These are phyloP conservation scores for Rhynchospora pubera DNA, from an alignment of 176 grass and related monocot genomes.

Conservation along the genomic window DNA sequence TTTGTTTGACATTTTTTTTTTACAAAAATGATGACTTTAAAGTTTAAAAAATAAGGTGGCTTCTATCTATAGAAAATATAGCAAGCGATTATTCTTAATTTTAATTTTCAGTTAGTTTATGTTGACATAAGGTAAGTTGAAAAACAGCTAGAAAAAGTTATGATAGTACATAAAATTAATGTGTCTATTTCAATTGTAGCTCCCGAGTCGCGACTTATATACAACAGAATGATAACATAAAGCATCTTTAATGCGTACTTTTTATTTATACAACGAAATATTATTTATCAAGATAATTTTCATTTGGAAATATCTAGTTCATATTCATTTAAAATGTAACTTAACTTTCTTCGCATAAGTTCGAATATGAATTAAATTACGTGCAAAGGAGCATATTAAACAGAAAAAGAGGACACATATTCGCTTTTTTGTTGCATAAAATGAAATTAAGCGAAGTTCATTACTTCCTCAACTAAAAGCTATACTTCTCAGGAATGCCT, in stretches of 20 bases:
- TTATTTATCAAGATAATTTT: background rate
- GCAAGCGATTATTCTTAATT: background rate
- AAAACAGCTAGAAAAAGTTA: background rate
- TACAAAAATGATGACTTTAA: background rate
- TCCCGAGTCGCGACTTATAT: background rate
- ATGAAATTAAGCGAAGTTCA: background rate
- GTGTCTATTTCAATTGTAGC: background rate
- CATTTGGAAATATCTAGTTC: background rate
- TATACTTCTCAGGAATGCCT: background rate
- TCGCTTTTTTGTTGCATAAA: background rate
- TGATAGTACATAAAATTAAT: background rate
- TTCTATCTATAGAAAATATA: background rate
- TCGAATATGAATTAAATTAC: background rate
- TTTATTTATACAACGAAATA: background rate
- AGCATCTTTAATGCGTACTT: background rate
- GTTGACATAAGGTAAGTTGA: background rate
- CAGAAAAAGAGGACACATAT: background rate
- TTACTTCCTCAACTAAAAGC: constrained; percentile 16
- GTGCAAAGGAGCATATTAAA: background rate
- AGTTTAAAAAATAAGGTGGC: background rate
- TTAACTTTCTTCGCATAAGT: background rate
- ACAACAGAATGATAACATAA: background rate
- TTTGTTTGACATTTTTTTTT: background rate
- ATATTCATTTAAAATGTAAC: background rate
- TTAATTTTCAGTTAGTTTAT: background rate